Conservation (phyloP, 179 eudicot species). For the Camellia oleifera region DNA sequence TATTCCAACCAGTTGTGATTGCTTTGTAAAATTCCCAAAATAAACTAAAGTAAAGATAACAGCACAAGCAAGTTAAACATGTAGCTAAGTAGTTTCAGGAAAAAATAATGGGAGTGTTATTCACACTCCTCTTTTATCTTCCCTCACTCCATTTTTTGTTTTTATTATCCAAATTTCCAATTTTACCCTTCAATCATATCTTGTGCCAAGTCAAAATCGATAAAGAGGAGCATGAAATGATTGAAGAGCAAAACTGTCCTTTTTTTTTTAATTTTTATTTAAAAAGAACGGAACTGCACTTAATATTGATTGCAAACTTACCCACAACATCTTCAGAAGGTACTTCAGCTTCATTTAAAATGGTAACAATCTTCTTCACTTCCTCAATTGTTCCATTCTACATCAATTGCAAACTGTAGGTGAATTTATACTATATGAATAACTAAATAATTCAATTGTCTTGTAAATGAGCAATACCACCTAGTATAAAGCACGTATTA, state of each 20-base stretch:
- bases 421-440: background rate
- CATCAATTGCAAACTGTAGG: background rate
- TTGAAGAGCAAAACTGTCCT: no score
- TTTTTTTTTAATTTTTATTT: background rate
- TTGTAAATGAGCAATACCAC: background rate
- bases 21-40: background rate
- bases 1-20: background rate
- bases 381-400: slow-evolving; percentile 28
- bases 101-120: no score
- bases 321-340: slow-evolving; percentile 56
- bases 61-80: background rate
- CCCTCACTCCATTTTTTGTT: no score
- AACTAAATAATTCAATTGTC: background rate
- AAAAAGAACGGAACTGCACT: background rate
- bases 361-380: slow-evolving; percentile 53
- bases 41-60: background rate
- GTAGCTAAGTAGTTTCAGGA: background rate
- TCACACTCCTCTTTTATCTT: no score
- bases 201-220: no score
- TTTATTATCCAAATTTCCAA: no score
- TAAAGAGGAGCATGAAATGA: no score
- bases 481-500: background rate
- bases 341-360: slow-evolving; percentile 49
- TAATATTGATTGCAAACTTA: slow-evolving; percentile 20
- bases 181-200: no score